These are phyloP conservation scores for Cladobotryum protrusum DNA, from an alignment of 2,329 filamentous ascomycete species.

Conservation along the genomic window DNA sequence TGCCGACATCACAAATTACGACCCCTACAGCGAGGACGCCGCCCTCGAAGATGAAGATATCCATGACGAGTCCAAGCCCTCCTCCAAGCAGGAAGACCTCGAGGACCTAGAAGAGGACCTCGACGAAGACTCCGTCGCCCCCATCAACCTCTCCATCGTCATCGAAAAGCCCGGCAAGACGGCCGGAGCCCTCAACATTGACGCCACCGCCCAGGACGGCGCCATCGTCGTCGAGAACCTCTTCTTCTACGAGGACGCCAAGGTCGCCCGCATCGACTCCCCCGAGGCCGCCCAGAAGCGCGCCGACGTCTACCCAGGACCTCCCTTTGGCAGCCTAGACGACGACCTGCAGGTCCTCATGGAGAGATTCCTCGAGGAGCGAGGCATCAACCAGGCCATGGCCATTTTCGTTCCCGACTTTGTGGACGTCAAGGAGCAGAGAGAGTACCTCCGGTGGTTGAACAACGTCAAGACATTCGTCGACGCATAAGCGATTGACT, in stretches of 20 bases:
- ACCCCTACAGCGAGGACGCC: constrained; percentile 32
- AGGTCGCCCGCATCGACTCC: constrained; percentile 67
- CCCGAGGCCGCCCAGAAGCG: constrained; percentile 73
- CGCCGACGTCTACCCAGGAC: constrained; percentile 78
- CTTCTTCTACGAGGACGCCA: constrained; percentile 75
- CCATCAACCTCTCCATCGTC: constrained; percentile 76
- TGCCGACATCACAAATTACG: constrained; percentile 34
- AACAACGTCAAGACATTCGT: constrained; percentile 81
- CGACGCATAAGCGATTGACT: constrained; percentile 51
- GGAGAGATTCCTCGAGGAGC: constrained; percentile 91
- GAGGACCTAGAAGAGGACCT: constrained; percentile 40
- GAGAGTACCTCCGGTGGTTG: constrained; percentile 90
- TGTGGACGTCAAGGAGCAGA: constrained; percentile 97
- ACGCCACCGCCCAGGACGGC: constrained; percentile 80
- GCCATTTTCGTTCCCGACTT: constrained; percentile 92
- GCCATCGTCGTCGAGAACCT: constrained; percentile 84
- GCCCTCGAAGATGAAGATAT: constrained; percentile 36
- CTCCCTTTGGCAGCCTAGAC: constrained; percentile 88
- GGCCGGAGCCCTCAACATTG: constrained; percentile 72
- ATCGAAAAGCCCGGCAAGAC: constrained; percentile 76
- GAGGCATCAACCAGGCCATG: constrained; percentile 79
- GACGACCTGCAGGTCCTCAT: constrained; percentile 90
- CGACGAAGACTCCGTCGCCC: constrained; percentile 57
- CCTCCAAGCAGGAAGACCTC: constrained; percentile 49
- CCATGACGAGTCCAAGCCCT: constrained; percentile 34